Conservation (phyloP, 352 stramenopile genomes). For the Pythium brassicae region DNA sequence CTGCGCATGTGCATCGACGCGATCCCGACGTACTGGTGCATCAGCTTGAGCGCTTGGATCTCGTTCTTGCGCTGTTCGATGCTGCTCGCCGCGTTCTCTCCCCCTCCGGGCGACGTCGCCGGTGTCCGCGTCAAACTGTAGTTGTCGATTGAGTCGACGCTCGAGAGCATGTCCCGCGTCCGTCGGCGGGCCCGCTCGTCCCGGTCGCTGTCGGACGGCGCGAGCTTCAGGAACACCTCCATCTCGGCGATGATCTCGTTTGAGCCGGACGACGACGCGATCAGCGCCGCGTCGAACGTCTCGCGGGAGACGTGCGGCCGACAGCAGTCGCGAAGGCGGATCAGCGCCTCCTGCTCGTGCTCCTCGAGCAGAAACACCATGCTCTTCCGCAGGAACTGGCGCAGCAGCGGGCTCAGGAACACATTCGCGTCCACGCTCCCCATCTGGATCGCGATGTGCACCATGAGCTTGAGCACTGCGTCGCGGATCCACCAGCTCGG, state of each 20-base stretch:
- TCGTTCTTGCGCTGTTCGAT: constrained; percentile 80
- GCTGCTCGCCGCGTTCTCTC: constrained; percentile 12
- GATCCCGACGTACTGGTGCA: constrained; percentile 86
- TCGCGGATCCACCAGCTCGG: constrained; percentile 88
- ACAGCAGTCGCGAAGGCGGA: constrained; percentile 57
- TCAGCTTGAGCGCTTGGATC: constrained; percentile 72
- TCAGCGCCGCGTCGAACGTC: constrained; percentile 77
- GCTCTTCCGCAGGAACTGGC: constrained; percentile 84
- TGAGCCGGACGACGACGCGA: constrained; percentile 49
- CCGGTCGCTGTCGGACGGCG: constrained; percentile 24
- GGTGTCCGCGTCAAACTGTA: constrained; percentile 28
- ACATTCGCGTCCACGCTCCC: constrained; percentile 89
- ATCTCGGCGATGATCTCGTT: constrained; percentile 54
- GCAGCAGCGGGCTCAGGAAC: constrained; percentile 87
- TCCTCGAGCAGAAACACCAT: constrained; percentile 78
- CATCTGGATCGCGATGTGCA: constrained; percentile 79
- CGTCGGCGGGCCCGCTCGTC: constrained; percentile 18
- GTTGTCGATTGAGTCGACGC: constrained; percentile 62
- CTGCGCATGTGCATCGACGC: constrained; percentile 88
- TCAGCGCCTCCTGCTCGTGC: constrained; percentile 42
- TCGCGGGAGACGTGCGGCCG: constrained; percentile 73
- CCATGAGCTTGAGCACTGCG: constrained; percentile 83
- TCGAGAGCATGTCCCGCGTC: constrained; percentile 50
- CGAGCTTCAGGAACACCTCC: constrained; percentile 32
- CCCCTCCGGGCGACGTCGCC: constrained; percentile 2